phyloP scores from a whole-genome alignment of 768 basidiomycete genomes.

The Chalciporus chontae region DNA sequence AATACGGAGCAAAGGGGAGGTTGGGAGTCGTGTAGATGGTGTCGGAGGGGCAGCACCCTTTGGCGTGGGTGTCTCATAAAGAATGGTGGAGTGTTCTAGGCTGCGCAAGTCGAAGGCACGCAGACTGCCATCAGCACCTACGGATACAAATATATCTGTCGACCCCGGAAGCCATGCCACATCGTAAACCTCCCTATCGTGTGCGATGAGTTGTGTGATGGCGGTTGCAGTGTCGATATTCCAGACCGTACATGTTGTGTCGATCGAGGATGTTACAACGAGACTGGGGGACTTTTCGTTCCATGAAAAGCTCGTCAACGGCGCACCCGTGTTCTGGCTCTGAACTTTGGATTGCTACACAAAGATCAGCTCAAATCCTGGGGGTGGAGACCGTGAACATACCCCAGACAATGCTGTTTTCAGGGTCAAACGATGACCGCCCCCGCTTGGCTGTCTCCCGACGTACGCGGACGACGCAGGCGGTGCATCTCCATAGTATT shows the following conservation, averaged over 20 bases:
- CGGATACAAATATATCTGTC: slow-evolving; percentile 96
- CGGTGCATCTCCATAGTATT: slow-evolving; percentile 70
- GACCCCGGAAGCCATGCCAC: slow-evolving; percentile 98
- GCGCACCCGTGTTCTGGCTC: slow-evolving; percentile 77
- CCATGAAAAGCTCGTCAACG: slow-evolving; percentile 97
- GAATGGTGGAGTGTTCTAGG: slow-evolving; percentile 96
- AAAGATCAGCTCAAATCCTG: slow-evolving; percentile 10
- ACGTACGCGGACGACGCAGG: slow-evolving; percentile 61
- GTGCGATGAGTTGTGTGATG: slow-evolving; percentile 95
- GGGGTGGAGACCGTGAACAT: slow-evolving; percentile 30
- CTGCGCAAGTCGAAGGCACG: slow-evolving; percentile 96
- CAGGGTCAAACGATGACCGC: slow-evolving; percentile 64
- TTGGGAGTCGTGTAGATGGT: slow-evolving; percentile 62
- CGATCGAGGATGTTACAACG: slow-evolving; percentile 96
- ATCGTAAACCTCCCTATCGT: slow-evolving; percentile 95
- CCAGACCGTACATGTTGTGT: slow-evolving; percentile 99
- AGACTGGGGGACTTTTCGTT: slow-evolving; percentile 87
- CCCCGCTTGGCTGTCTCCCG: slow-evolving; percentile 53
- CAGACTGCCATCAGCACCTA: slow-evolving; percentile 94
- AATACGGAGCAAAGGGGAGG: slow-evolving; percentile 80
- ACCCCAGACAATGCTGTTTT: slow-evolving; percentile 83
- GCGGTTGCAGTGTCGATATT: slow-evolving; percentile 93
- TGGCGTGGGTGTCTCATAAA: slow-evolving; percentile 89
- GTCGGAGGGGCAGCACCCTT: slow-evolving; percentile 63
- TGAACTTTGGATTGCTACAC: slow-evolving; percentile 86